Evolutionary conservation across 2,329 filamentous ascomycete genomes (phyloP), one percentile per base, ranked within the genome.

Genomic region (Juglanconis juglandina): DNA sequence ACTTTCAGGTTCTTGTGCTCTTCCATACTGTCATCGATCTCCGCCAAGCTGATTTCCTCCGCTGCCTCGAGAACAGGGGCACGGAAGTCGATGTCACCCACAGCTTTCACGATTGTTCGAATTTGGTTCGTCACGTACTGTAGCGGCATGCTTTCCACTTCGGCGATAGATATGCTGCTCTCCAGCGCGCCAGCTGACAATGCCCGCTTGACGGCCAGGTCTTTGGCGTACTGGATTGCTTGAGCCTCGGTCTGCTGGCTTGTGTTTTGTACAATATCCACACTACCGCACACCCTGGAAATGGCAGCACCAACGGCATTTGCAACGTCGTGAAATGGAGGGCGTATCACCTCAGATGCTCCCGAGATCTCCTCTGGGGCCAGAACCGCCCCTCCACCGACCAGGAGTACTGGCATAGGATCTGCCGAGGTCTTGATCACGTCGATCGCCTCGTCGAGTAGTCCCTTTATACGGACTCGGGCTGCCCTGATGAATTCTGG

Each of bases 231-330:
- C 14, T 66, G 63, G 14, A 66, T 64, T 14, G 66, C 66, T 47
- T 67, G 60, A 4, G 51, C 37, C 49, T 64, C 64, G 7, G 65
- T 64, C 52, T 67, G 62, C 39, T 68, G 53, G 6, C 61, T 58
- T 7, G 65, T 66, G 32, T 62, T 59, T 4, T 67, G 62, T 3
- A 59, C 53, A 32, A 62, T 64, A 35, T 66, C 63, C 34, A 65
- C 58, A 13, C 51, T 55, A 4, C 76, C 69, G 48, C 71, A 76
- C 2, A 80, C 76, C 62, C 73, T 69, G 14, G 77, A 75, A 63
- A 84, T 78, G 1, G 78, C 78, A 13, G 79, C 79, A 4, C 79
- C 79, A 3, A 81, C 78, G 0, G 79, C 78, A 61, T 81, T 82
- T 2, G 77, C 78, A 0, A 81, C 77, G 5, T 79, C 78, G 2